Evolutionary conservation across 202 grass and related monocot genomes (phyloP).

Genomic region (Panicum virgatum): DNA sequence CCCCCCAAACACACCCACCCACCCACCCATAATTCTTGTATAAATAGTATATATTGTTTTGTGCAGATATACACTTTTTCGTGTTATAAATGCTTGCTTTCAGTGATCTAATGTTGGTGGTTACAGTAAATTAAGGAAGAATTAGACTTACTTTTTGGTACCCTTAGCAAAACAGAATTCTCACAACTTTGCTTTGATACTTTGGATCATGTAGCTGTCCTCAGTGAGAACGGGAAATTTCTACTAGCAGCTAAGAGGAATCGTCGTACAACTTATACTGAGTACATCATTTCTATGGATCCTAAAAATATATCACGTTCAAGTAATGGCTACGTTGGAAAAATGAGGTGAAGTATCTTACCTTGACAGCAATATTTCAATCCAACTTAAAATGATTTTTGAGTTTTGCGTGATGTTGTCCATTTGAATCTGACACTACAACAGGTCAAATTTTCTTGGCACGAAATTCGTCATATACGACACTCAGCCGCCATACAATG

Average conservation of each 20-base stretch:
- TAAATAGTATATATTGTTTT: no score
- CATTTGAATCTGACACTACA: constrained; percentile 37
- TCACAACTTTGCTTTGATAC: constrained; percentile 11
- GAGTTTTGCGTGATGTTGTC: not conserved
- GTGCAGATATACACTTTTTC: not conserved
- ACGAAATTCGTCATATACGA: constrained; percentile 83
- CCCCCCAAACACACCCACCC: no score
- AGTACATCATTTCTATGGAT: constrained; percentile 91
- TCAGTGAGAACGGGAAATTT: constrained; percentile 84
- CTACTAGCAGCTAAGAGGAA: constrained; percentile 86
- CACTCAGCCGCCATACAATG: constrained; percentile 60
- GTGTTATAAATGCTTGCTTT: not conserved
- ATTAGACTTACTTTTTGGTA: not conserved
- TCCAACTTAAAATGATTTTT: not conserved
- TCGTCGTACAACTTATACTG: constrained; percentile 69
- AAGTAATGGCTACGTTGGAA: constrained; percentile 77
- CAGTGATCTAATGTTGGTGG: not conserved
- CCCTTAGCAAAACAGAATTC: not conserved
- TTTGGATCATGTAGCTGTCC: constrained; percentile 64
- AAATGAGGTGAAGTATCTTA: constrained; percentile 68
- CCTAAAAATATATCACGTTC: constrained; percentile 76
- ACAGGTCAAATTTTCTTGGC: constrained; percentile 91
- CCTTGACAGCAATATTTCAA: not conserved
- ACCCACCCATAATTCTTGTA: no score
- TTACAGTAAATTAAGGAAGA: not conserved